Evolutionary conservation across 257 asterid species (phyloP).

Genomic region (Eucommia ulmoides): DNA sequence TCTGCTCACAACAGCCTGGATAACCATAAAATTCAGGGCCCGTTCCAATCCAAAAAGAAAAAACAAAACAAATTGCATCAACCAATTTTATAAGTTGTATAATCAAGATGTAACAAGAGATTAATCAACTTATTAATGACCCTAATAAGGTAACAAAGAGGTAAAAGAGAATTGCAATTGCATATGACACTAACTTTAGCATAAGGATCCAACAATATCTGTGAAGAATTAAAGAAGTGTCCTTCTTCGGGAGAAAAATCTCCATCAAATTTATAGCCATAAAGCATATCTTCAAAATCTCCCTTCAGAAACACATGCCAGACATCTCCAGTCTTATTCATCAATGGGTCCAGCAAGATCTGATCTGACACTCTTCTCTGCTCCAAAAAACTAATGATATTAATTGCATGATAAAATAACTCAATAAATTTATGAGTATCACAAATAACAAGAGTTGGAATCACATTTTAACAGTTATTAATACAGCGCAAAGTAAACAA

Average conservation of each 20-base stretch:
- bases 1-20: conserved; percentile 73
- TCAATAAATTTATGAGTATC: background rate
- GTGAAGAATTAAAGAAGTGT: conserved; percentile 58
- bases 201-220: conserved; percentile 77
- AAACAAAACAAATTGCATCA: background rate
- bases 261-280: conserved; percentile 74
- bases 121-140: background rate
- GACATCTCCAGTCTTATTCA: conserved; percentile 84
- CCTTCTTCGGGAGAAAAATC: conserved; percentile 75
- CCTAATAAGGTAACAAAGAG: background rate
- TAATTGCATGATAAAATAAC: conserved; percentile 4
- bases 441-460: background rate
- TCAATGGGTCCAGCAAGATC: conserved; percentile 50
- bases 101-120: background rate
- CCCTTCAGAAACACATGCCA: conserved; percentile 92
- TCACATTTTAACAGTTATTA: background rate
- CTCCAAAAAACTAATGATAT: conserved; percentile 8
- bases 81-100: background rate
- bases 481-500: no score
- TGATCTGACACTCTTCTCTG: conserved; percentile 83
- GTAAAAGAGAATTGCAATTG: background rate
- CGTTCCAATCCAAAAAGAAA: background rate
- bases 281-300: conserved; percentile 62
- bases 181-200: conserved; percentile 54
- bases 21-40: conserved; percentile 9